Evolutionary conservation across 2,329 filamentous ascomycete genomes (phyloP), one percentile per base, ranked within the genome.

Genomic region (Aspergillus alliaceus): DNA sequence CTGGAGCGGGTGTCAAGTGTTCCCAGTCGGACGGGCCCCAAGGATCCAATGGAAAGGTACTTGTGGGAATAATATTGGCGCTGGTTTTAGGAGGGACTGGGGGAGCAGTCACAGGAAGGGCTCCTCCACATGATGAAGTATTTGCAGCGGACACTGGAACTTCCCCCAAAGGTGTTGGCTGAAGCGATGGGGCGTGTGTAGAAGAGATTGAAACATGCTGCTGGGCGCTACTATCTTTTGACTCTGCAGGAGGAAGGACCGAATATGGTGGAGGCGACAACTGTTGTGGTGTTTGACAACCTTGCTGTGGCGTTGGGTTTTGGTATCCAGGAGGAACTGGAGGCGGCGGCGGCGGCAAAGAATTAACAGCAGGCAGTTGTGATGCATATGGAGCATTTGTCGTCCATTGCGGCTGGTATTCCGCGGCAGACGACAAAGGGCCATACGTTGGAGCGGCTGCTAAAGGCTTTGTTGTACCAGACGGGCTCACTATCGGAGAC

Each of bases 11-110:
- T 5, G 67, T 66, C 55, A 78, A 71, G 62, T 79, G 74, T 58
- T 80, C 78, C 79, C 78, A 80, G 57, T 80, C 79, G 4, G 79
- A 80, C 4, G 78, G 79, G 1, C 72, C 71, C 4, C 77, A 76
- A 42, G 64, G 63, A 1, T 77, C 77, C 32, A 80, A 61, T 12
- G 73, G 75, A 40, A 77, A 76, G 27, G 74, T 51, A 48, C 65
- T 59, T n/a, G 66, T 57, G 14, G 62, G 53, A 18, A 64, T 55
- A 15, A 59, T 32, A 50, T 59, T 61, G n/a, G 65, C 53, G 35
- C 62, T 64, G 12, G 63, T 63, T 37, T 65, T 64, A 18, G 66
- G 67, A 24, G 67, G 63, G 18, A 68, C 51, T 42, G 64, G 66
- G 20, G 66, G 63, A 15, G 64, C 62, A 25, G 57, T 44, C 12